Evolutionary conservation across 495 filamentous ascomycete species (phyloP).

Genomic region (Cercophora newfieldiana): DNA sequence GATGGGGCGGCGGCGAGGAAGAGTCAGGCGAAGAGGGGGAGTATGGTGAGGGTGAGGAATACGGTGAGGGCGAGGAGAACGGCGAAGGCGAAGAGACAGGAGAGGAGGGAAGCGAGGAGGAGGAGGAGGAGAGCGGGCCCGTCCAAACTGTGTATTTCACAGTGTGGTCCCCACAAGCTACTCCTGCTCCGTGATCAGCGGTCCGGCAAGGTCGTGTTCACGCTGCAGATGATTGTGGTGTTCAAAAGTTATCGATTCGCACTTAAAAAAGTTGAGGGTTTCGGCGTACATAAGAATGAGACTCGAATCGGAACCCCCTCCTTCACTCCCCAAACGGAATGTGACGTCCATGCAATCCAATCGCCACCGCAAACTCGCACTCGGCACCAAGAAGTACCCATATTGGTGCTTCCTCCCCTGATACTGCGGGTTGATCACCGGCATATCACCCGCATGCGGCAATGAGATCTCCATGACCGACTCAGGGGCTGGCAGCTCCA

Average conservation of each 20-base stretch:
- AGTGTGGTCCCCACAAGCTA: background rate
- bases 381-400: constrained; percentile 64
- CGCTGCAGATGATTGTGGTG: no score
- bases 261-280: background rate
- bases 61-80: background rate
- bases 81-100: background rate
- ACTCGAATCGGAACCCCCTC: no score
- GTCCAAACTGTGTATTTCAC: background rate
- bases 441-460: constrained; percentile 58
- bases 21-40: background rate
- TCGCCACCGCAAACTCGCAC: constrained; percentile 58
- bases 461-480: constrained; percentile 26
- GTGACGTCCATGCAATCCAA: constrained; percentile 75
- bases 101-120: background rate
- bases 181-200: background rate
- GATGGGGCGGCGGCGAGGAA: background rate
- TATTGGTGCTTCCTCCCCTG: constrained; percentile 59
- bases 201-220: no score
- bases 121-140: background rate
- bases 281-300: no score
- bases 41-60: background rate
- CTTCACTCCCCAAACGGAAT: background rate
- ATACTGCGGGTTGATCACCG: constrained; percentile 64
- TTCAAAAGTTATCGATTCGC: no score
- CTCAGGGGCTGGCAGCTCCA: background rate